Base-by-base conservation (phyloP, 2,329 filamentous ascomycete genomes). In the Fusarium pseudoanthophilum region DNA sequence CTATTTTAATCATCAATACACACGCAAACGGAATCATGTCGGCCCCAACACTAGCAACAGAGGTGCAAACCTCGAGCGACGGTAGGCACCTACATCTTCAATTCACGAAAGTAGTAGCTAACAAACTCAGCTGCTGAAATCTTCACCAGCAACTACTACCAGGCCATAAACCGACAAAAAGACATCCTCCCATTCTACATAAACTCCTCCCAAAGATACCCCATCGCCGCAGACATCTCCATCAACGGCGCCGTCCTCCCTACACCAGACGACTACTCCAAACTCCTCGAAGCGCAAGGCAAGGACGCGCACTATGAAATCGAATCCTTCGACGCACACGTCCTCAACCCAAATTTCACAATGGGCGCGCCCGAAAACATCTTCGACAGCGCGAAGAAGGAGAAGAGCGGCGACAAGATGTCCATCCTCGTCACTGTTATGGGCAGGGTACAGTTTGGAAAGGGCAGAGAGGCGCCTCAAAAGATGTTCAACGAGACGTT, bases 401-500 rank as follows among this genome's bases (percentile, higher is more conserved):
- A 87, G 61, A 84, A 85, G 79, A 84, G 81, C 73, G 88, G 88
- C 52, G 86, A 87, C 60, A 88, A 88, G 69, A 90, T 93, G 78
- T 92, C 91, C 76, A 87, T 97, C 67, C 83, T 92, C 40, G 88
- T 97, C n/a, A 88, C 91, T 66, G 90, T 94, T 59, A 92, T 89
- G 78, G 94, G 94, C 10, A 89, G 86, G 70, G 90, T 97, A 42
- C 88, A 90, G 72, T 92, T 93, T 78, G 91, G 91, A 55, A 88
- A 89, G 67, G 87, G 86, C 66, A 87, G 87, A 74, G 89, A 91
- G 36, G 88, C 89, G 20, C 88, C 88, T 20, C 87, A 90, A 80
- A 90, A 90, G 74, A 90, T 89, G 40, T 97, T 97, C 80, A 92
- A 90, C 77, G 95, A 97, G 81, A 92, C 88, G 2, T 92, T 97